Evolutionary conservation across 1,284 basidiomycete species (phyloP).

Genomic region (Anthracocystis walkeri): DNA sequence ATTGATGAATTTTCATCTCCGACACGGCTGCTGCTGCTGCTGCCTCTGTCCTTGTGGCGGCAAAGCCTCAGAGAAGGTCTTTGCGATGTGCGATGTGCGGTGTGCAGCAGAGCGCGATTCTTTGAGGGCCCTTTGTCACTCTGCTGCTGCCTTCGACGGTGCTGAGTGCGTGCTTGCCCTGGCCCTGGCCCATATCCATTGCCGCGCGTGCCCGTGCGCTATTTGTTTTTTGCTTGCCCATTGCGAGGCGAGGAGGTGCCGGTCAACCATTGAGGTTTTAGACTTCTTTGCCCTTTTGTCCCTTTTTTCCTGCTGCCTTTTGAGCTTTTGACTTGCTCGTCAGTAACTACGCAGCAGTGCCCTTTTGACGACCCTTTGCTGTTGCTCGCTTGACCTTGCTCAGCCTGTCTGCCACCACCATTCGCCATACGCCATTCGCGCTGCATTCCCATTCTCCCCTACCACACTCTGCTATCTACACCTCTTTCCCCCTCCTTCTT

Average conservation of each 20-base stretch:
- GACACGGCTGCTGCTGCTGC: conserved; percentile 3
- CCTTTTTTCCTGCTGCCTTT: not conserved
- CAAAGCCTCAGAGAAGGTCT: too few relatives aligned
- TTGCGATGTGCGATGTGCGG: too few relatives aligned
- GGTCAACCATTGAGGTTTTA: too few relatives aligned
- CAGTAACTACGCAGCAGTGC: not conserved
- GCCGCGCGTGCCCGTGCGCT: too few relatives aligned
- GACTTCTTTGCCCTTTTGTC: not conserved
- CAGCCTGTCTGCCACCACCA: too few relatives aligned
- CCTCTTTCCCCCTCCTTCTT: not conserved
- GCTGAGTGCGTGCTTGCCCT: too few relatives aligned
- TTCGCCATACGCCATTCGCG: too few relatives aligned
- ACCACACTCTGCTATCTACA: not conserved
- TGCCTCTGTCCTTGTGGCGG: not conserved
- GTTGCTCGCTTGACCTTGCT: conserved; percentile 1
- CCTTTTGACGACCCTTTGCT: conserved; percentile 1
- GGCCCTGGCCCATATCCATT: too few relatives aligned
- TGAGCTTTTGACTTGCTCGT: not conserved
- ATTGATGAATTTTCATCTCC: conserved; percentile 7
- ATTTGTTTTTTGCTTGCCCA: not conserved
- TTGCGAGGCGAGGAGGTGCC: not conserved
- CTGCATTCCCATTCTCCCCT: not conserved
- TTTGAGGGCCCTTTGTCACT: too few relatives aligned
- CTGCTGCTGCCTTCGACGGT: too few relatives aligned
- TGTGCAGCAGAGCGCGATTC: too few relatives aligned